Evolutionary conservation across 164 flowering plant species (phyloP), one percentile per base, ranked within the genome.

Genomic region (Magnolia kwangsiensis): DNA sequence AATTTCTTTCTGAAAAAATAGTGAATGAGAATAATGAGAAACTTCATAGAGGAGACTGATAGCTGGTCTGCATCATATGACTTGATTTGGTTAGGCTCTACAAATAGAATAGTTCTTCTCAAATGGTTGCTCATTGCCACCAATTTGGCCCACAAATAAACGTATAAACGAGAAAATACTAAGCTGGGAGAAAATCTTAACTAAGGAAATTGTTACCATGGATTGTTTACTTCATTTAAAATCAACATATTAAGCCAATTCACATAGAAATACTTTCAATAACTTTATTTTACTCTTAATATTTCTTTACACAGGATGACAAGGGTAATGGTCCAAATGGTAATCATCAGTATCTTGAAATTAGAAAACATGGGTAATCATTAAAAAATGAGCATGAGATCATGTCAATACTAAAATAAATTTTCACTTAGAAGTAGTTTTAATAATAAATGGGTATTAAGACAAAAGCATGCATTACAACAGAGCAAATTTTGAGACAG

Each of bases 1-100:
- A 76, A 94, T 71, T 75, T 92, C 98, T 92, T 91, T 94, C 98
- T 94, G 94, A 37, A 76, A 77, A 81, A 73, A 10, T 16, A 21
- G 16, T 64, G 3, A 51, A 51, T 14, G 14, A 16, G 13, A 55
- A 55, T 9, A 55, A 55, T 55, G 18, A 55, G 61, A 9, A 11
- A 55, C 18, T 55, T 37, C 45, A 37, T 37, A 37, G 45, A 37
- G 45, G 45, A 37, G 45, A 37, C 45, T 4, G 45, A 37, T 37
- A 19, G 16, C 7, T n/a, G 29, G 19, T 50, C 2, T 50, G 4
- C 6, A 80, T 55, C 6, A 24, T 18, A 79, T 18, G 50, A 63
- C 1, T 14, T 1, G 14, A 61, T 67, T 67, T 67, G 49, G 49
- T 23, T 29, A 67, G 45, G 18, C 24, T 7, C 24, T 67, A 23